Percentiles rank a stretch among this genome's conserved stretches.
These are phyloP conservation scores for Ogataea degrootiae DNA, from an alignment of 805 yeast species.

Conservation along the genomic window DNA sequence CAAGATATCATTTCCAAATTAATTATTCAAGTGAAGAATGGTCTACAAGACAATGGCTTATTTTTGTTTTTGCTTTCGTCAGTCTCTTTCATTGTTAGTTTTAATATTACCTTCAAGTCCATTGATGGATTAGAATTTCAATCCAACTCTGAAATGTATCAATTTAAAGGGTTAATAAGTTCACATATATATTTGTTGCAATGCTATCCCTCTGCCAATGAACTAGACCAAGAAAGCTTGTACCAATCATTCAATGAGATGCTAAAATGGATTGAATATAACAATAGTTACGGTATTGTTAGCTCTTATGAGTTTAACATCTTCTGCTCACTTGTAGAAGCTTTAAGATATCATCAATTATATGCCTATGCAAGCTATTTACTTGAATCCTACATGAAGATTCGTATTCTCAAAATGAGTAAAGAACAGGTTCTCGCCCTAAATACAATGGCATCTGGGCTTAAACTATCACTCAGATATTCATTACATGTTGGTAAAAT, in stretches of 20 bases:
- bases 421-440: conserved; percentile 3
- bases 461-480: conserved; percentile 5
- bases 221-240: conserved; percentile 6
- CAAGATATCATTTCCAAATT: conserved; percentile 21
- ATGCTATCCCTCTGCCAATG: conserved; percentile 5
- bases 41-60: conserved; percentile 24
- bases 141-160: conserved; percentile 7
- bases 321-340: conserved; percentile 18
- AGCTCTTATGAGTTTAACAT: conserved; percentile 30
- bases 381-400: conserved; percentile 7
- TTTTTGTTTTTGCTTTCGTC: conserved; percentile 28
- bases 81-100: conserved; percentile 20
- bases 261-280: conserved; percentile 4
- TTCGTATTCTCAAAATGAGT: not conserved
- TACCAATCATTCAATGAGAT: conserved; percentile 7
- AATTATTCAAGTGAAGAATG: conserved; percentile 19
- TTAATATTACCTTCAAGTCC: conserved; percentile 21
- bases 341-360: conserved; percentile 22
- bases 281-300: conserved; percentile 2
- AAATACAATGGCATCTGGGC: conserved; percentile 1
- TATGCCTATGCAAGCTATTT: conserved; percentile 9
- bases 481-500: conserved; percentile 4
- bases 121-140: conserved; percentile 14
- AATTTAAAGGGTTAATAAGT: conserved; percentile 12
- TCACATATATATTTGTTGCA: conserved; percentile 24